Base-by-base conservation (phyloP, 1,284 basidiomycete species). In the Wallemia ichthyophaga region DNA sequence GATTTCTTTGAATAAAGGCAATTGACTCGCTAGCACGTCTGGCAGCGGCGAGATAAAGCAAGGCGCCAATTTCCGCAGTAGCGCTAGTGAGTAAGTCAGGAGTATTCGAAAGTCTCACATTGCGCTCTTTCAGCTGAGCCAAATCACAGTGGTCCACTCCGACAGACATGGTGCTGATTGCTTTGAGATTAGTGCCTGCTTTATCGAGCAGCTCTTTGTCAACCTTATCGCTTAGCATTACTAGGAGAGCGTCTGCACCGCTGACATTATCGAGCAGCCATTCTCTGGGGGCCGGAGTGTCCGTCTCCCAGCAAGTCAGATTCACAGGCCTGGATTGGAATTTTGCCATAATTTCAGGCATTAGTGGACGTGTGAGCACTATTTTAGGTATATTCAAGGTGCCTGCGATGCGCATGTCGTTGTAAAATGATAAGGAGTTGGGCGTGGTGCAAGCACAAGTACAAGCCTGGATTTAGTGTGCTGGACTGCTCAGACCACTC, bases 21-120 rank as follows among this genome's bases (percentile, higher is more conserved):
- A 78, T 75, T 0, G 78, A 78, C 63, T 80, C 72, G 31, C 79
- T 79, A 1, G 74, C 81, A 57, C 85, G 82, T 21, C 91, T 76
- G 58, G 82, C 78, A 0, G 87, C 85, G 86, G 92, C 94, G 27
- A 98, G 75, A 1, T 81, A 80, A 2, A 98, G 77, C 79, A 92
- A 84, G 54, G 92, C 74, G 0, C 81, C 78, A 11, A 86, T 69
- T 68, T 95, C 91, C 11, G 91, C 89, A 28, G 89, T 87, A 82
- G 88, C 85, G 65, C 85, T 82, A 13, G 83, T 88, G 23, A 94
- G 75, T 1, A 94, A 82, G 60, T 86, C 82, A 0, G 89, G 89
- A 0, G 89, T 95, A 69, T 89, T 87, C 2, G 92, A 92, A 13
- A 96, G 70, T 57, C 76, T 78, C 61, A 96, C 75, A 1, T 76